Conservation (phyloP, 129 eudicot genomes). For the Tanacetum coccineum region DNA sequence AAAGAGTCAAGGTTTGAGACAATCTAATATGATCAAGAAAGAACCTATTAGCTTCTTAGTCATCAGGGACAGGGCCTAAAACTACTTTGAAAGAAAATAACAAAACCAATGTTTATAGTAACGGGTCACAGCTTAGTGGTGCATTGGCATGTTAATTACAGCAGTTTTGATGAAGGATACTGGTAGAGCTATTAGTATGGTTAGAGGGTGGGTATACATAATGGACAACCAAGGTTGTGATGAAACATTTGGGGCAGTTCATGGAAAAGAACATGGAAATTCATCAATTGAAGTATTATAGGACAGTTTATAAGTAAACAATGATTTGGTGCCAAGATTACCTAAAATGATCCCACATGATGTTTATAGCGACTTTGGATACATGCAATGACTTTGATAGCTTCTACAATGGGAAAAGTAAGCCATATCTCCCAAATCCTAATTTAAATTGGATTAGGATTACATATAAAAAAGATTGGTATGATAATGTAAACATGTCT, state of each 20-base stretch:
- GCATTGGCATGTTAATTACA: constrained; percentile 47
- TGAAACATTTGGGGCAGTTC: constrained; percentile 28
- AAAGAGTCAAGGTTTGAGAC: constrained; percentile 24
- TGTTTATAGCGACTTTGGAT: constrained; percentile 59
- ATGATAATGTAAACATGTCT: not conserved
- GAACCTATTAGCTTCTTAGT: constrained; percentile 42
- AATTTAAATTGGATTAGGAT: not conserved
- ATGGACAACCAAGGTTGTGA: constrained; percentile 62
- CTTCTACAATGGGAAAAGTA: constrained; percentile 38
- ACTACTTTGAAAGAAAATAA: constrained; percentile 21
- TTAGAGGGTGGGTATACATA: constrained; percentile 52
- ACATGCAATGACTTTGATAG: constrained; percentile 39
- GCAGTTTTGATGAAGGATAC: constrained; percentile 36
- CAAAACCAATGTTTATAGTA: constrained; percentile 34
- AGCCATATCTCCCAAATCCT: constrained; percentile 13
- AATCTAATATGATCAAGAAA: constrained; percentile 22
- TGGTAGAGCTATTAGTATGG: constrained; percentile 27
- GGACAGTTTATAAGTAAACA: constrained; percentile 48
- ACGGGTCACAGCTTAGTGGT: constrained; percentile 61
- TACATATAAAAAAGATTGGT: not conserved
- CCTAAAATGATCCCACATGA: constrained; percentile 35
- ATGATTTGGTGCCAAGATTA: constrained; percentile 50
- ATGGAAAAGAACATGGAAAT: constrained; percentile 21
- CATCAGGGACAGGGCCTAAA: constrained; percentile 33
- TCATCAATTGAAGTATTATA: constrained; percentile 22